Conservation (phyloP, 441 rosid species). For the Populus hybrid region DNA sequence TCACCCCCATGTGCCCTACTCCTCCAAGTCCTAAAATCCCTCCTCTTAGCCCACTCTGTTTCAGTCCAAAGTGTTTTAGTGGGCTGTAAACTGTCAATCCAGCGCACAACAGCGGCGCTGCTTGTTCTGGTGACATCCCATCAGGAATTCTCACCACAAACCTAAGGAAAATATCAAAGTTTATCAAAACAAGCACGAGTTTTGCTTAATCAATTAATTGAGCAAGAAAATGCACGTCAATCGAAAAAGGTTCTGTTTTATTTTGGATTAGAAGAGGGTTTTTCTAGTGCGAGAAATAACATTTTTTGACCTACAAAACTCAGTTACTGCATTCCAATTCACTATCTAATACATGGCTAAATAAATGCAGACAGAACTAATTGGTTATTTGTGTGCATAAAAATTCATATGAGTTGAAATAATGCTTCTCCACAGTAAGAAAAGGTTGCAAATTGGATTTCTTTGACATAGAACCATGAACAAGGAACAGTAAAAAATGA, state of each 20-base stretch:
- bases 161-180: slow-evolving; percentile 27
- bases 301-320: not conserved
- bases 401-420: not conserved
- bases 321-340: not conserved
- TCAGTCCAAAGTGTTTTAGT: slow-evolving; percentile 75
- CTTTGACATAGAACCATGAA: not conserved
- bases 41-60: slow-evolving; percentile 51
- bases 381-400: not conserved
- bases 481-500: not conserved
- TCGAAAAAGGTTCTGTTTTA: not conserved
- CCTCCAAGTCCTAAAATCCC: slow-evolving; percentile 91
- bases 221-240: slow-evolving; percentile 14
- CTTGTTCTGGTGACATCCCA: slow-evolving; percentile 80
- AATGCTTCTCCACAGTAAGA: not conserved
- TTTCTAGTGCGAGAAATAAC: not conserved
- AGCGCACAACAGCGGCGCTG: slow-evolving; percentile 76
- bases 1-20: slow-evolving; percentile 83
- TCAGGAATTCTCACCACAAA: slow-evolving; percentile 86
- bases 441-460: not conserved
- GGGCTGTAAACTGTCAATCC: slow-evolving; percentile 89
- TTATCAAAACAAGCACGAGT: slow-evolving; percentile 23
- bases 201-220: slow-evolving; percentile 45
- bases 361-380: not conserved
- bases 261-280: not conserved
- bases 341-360: not conserved